Evolutionary conservation across 495 filamentous ascomycete genomes (phyloP).

Genomic region (Xylaria longipes): DNA sequence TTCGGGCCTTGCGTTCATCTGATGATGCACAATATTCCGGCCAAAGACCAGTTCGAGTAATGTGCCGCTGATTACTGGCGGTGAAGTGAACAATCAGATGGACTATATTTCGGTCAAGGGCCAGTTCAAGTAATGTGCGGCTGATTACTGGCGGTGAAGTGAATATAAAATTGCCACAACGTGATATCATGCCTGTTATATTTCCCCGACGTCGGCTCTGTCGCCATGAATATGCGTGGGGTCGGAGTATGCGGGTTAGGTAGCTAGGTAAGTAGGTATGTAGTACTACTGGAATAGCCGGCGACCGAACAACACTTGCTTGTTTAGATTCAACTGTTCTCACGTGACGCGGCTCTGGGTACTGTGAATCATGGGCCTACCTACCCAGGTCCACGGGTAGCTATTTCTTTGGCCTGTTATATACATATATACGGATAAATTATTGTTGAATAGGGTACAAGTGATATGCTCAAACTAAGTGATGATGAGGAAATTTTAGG

Average conservation of each 20-base stretch:
- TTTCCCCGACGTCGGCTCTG: not conserved
- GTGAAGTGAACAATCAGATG: no score
- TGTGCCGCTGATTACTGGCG: not conserved
- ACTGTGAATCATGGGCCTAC: not conserved
- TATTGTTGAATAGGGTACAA: not conserved
- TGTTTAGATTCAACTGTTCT: not conserved
- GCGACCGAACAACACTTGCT: not conserved
- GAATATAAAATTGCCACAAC: not conserved
- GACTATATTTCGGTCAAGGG: no score
- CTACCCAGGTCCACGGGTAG: no score
- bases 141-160: conserved; percentile 9
- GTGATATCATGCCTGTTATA: not conserved
- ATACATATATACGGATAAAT: not conserved
- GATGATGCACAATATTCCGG: not conserved
- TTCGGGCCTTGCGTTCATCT: conserved; percentile 6
- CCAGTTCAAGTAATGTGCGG: conserved; percentile 3
- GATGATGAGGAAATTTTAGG: no score
- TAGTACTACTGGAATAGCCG: conserved; percentile 3
- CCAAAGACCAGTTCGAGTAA: conserved; percentile 3
- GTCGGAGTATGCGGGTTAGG: not conserved
- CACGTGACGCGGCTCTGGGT: not conserved
- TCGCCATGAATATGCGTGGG: not conserved
- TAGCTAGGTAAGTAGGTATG: no score
- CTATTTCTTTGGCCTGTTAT: not conserved
- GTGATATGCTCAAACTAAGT: not conserved